Evolutionary conservation across 257 asterid genomes (phyloP).

Genomic region (Marsdenia floribunda): DNA sequence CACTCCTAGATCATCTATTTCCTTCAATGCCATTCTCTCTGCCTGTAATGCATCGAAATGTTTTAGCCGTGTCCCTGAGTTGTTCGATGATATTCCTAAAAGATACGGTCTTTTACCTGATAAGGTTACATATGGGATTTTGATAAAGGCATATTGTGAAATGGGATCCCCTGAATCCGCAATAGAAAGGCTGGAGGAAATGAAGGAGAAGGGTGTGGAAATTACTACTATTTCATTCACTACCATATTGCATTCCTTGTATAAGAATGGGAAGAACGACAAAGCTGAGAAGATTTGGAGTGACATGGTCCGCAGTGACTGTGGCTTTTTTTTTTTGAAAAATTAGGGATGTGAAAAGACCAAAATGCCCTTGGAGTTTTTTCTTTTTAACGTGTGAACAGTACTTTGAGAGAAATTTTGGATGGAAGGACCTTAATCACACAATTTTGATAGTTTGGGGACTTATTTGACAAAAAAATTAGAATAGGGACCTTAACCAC

Average conservation of each 20-base stretch:
- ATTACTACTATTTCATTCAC: slow-evolving; percentile 34
- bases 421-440: too few relatives aligned
- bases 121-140: slow-evolving; percentile 55
- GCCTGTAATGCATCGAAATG: slow-evolving; percentile 42
- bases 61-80: slow-evolving; percentile 43
- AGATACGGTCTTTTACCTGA: slow-evolving; percentile 53
- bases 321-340: too few relatives aligned
- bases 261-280: slow-evolving; percentile 40
- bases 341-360: too few relatives aligned
- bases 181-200: slow-evolving; percentile 43
- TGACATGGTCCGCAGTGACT: too few relatives aligned
- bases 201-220: slow-evolving; percentile 56
- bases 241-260: slow-evolving; percentile 49
- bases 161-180: slow-evolving; percentile 53
- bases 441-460: too few relatives aligned
- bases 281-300: slow-evolving; percentile 71
- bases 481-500: too few relatives aligned
- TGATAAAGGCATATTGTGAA: slow-evolving; percentile 67
- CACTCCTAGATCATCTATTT: slow-evolving; percentile 59
- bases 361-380: too few relatives aligned
- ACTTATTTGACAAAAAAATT: too few relatives aligned
- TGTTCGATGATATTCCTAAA: slow-evolving; percentile 53
- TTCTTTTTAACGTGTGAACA: too few relatives aligned
- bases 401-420: too few relatives aligned
- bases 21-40: slow-evolving; percentile 60